Evolutionary conservation across 345 rosid genomes (phyloP), one percentile per base, ranked within the genome.

Genomic region (Jatropha curcas): DNA sequence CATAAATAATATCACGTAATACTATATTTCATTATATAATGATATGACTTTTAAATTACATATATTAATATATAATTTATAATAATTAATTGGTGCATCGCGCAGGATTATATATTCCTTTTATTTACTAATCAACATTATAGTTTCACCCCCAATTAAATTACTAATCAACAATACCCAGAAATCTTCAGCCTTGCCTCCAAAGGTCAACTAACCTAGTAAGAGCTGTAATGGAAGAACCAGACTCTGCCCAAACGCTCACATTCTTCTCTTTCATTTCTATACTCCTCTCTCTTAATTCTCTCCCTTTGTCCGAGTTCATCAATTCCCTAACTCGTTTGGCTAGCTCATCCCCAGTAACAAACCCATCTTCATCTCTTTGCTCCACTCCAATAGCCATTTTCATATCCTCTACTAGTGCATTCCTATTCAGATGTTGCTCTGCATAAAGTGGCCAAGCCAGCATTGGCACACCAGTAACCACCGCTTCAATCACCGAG

Each of bases 381-480:
- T 45, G 69, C 51, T 67, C 70, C 31, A 64, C 62, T 7, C 71
- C 48, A 12, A 78, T 70, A 4, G 82, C 81, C 71, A 74, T 43
- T 69, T 72, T 71, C 76, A 77, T 67, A 33, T 81, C 76, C 64
- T 82, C 80, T 74, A 60, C 78, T 25, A 82, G 62, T 7, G 73
- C 13, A 52, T 34, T 76, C 3, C 68, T 64, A 43, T 79, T 82
- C 62, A 73, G 9, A 22, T 63, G 39, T 59, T 82, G 79, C 71
- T 82, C 81, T 0, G 83, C 81, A n/a, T 76, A 76, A 46, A 79
- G 64, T 10, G 82, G 80, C 78, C 82, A 75, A 2, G 84, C 80
- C 45, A 75, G 51, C 82, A 82, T 75, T 0, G 82, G 80, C 48
- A 82, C 80, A 12, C 82, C 80, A 0, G 66, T 37, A 22, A 70